These are phyloP conservation scores for Nannochloris sp. DNA, from an alignment of 139 green algal genomes.

Conservation along the genomic window DNA sequence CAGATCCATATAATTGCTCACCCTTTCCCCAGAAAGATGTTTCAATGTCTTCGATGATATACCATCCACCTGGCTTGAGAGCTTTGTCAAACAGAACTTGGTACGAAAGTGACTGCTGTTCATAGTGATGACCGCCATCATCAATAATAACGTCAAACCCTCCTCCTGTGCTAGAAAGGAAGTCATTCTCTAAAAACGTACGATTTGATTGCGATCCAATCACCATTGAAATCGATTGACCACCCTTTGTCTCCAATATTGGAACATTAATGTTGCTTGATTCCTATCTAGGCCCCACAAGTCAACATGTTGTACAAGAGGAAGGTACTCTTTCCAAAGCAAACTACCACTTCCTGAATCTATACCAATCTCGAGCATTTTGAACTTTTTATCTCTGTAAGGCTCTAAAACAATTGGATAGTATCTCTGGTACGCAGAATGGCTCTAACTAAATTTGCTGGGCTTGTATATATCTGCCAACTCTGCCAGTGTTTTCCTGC, in stretches of 20 bases:
- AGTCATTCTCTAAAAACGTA: neutral
- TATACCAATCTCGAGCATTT: slow-evolving; percentile 2
- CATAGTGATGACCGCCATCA: neutral
- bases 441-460: neutral
- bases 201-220: neutral
- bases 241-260: neutral
- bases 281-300: neutral
- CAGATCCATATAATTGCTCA: neutral
- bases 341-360: neutral
- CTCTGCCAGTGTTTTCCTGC: neutral
- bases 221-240: neutral
- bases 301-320: neutral
- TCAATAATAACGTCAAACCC: neutral
- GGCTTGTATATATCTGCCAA: neutral
- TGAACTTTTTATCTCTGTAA: neutral
- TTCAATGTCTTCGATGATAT: neutral
- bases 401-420: neutral
- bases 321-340: slow-evolving; percentile 1
- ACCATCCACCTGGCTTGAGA: neutral
- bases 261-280: neutral
- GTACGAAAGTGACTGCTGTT: neutral
- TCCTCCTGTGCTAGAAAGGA: neutral
- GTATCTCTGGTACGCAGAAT: neutral
- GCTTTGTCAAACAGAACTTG: neutral
- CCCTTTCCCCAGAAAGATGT: neutral